Base-by-base conservation (phyloP, 495 filamentous ascomycete genomes). In the Aspergillus hancockii region DNA sequence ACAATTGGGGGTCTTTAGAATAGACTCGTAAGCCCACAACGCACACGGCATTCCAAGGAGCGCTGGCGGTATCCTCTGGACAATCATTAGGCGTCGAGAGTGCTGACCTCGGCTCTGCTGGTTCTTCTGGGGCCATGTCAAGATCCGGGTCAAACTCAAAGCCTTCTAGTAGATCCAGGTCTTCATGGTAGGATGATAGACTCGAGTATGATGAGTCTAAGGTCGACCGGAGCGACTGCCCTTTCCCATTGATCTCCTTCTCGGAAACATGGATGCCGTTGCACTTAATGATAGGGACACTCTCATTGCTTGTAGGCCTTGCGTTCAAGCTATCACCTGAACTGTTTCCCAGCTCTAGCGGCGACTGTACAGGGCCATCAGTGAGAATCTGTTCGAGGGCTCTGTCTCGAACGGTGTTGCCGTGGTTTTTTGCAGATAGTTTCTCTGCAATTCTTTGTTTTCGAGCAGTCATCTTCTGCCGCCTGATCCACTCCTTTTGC, bases 1-100 rank as follows among this genome's bases (percentile, higher is more conserved):
- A 75, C 30, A 85, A 73, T 43, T 75, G 72, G 7, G 76, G 72
- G 58, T 85, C 83, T 65, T 85, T 81, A 23, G 75, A 85, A 69
- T 91, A 94, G 1, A 96, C 84, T 31, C 88, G 79, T 47, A 96
- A 66, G 0, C 91, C 91, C 0, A 94, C 83, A 2, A 93, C 89
- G 45, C 85, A 90, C 0, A 93, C 85, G 0, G 92, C 91, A 69
- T 95, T 94, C 92, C 92, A 96, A 1, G 90, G 88, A 50, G 93
- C 83, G 8, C 49, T 61, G 45, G 53, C 61, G 8, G 28, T 32
- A 22, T 68, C 65, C 13, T 51, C 54, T 1, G 52, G 49, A 18
- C 58, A 57, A 40, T 46, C 61, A 50, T 30, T 57, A 6, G 60
- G 49, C 13, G 51, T 25, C 22, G 53, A 51, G 4, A 28, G 36